These are phyloP conservation scores for Royoungia palumana DNA, from an alignment of 768 basidiomycete species.

Conservation along the genomic window DNA sequence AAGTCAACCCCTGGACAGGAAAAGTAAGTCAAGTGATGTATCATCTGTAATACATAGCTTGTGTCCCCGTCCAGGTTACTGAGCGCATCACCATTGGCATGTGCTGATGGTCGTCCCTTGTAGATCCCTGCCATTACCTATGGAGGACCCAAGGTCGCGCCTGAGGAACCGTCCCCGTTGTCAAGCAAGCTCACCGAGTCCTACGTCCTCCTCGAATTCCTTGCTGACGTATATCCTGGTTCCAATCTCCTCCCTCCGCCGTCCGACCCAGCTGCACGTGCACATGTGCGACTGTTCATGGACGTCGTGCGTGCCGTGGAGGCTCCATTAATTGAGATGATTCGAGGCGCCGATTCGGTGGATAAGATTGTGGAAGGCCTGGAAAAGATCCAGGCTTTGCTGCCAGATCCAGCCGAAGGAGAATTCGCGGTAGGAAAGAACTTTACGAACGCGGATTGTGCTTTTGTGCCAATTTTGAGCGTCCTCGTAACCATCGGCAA, in stretches of 20 bases:
- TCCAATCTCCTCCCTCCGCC: slow-evolving; percentile 44
- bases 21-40: slow-evolving; percentile 41
- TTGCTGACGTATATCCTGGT: slow-evolving; percentile 54
- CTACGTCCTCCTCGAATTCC: slow-evolving; percentile 58
- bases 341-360: slow-evolving; percentile 14
- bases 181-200: slow-evolving; percentile 64
- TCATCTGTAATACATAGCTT: background rate
- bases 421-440: slow-evolving; percentile 36
- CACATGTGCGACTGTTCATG: slow-evolving; percentile 59
- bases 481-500: slow-evolving; percentile 39
- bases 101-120: background rate
- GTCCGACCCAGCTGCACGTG: slow-evolving; percentile 49
- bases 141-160: slow-evolving; percentile 52
- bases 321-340: slow-evolving; percentile 33
- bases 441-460: slow-evolving; percentile 60
- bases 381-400: slow-evolving; percentile 6
- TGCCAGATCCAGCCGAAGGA: slow-evolving; percentile 39
- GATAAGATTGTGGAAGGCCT: slow-evolving; percentile 1
- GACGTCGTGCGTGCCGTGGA: slow-evolving; percentile 47
- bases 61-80: no score
- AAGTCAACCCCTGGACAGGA: slow-evolving; percentile 55
- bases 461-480: slow-evolving; percentile 53
- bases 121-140: slow-evolving; percentile 59
- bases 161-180: slow-evolving; percentile 53
- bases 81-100: no score